Evolutionary conservation across 2,329 filamentous ascomycete species (phyloP), one percentile per base, ranked within the genome.

Genomic region (Pseudofabraea citricarpa): DNA sequence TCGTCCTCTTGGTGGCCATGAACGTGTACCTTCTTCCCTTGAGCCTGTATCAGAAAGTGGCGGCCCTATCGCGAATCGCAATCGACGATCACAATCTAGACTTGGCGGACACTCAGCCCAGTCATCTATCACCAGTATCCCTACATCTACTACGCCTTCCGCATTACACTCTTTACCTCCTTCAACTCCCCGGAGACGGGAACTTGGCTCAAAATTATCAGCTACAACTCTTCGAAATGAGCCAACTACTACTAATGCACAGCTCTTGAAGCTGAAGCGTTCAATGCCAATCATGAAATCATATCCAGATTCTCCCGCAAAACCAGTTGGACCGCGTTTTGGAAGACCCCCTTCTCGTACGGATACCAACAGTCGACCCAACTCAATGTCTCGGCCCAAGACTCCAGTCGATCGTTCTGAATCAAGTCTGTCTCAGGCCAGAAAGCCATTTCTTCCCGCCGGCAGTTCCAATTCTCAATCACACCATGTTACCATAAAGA

Each of bases 1-100:
- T 27, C 80, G 90, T 40, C 85, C 90, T 26, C 73, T 84, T 43
- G 66, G 66, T 26, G 74, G 73, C 47, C 83, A 87, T 63, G 85
- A 88, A 58, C 76, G 85, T 41, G 78, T 83, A 5, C 78, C 81
- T 53, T 86, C 86, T 9, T 83, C 85, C 15, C 74, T 97, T n/a
- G 91, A 95, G 60, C 90, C 91, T 18, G 90, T 97, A 5, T 94
- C 89, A 29, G 91, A 97, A 66, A 90, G 83, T 52, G 90, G 90
- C 40, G 88, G 83, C 4, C 80, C 87, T 16, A 77, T 86, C 37
- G 69, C 72, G 32, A 78, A 74, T 47, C 68, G 70, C 13, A 73
- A 72, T 51, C 76, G 80, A 44, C 73, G 81, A 51, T 79, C 85
- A 32, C 77, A 80, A 47, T 87, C 84, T 3, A 76, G 85, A 44